Evolutionary conservation across 2,329 filamentous ascomycete genomes (phyloP), one percentile per base, ranked within the genome.

Genomic region (Alternaria arbusti): DNA sequence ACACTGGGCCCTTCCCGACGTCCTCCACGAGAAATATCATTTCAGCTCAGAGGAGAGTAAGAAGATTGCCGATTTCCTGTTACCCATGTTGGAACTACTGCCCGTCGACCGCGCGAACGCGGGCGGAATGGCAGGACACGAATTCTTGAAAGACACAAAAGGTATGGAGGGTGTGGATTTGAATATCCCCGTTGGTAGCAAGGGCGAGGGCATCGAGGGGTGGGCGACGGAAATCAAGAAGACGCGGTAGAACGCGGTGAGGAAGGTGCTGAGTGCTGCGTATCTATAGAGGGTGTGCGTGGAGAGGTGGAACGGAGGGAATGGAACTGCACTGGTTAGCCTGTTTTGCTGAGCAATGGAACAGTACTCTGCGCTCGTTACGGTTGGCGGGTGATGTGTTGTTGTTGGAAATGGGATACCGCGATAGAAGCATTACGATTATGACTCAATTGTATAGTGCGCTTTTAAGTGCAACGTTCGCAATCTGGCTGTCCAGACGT

Each of bases 1-100:
- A 56, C 95, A 98, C 82, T 99, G 96, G 96, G 94, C 94, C 0
- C 84, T 99, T 6, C 89, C 94, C 0, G 95, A 98, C 74, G 96
- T 99, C 2, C 85, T 99, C 30, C 88, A 91, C 64, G 96, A 99
- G 81, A 99, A 99, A 79, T 99, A 99, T 77, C 96, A 98, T 80
- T 98, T 97, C 81, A 90, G 88, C 68, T 88, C 92, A 12, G 89
- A 97, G 54, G 94, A 97, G 71, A 89, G 88, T 47, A 91, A 90
- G 81, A 88, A 88, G 64, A 90, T 97, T 67, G 86, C 90, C 15
- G 91, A 92, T 26, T 97, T 99, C 81, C 80, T 99, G 61, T 85
- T 90, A 1, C 96, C 96, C 1, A 96, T 98, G 93, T 85, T 99
- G 43, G 93, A 97, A 79, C 84, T 99, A 23, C 83, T 93, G 44